Evolutionary conservation across 805 yeast species (phyloP).

Genomic region (Myxozyma melibiosi): DNA sequence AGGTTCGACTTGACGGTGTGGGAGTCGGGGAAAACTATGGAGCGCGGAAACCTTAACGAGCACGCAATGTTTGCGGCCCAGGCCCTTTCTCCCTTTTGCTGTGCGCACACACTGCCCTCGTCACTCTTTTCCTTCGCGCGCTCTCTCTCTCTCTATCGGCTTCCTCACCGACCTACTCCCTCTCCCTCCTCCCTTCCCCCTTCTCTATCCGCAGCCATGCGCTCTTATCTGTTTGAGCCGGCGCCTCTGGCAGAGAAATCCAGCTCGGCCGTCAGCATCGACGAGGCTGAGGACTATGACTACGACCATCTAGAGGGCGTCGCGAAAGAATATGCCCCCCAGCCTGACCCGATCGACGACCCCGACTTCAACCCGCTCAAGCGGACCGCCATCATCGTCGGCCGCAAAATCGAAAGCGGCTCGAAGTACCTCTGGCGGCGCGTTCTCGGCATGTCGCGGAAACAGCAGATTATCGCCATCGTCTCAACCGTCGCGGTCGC

Average conservation of each 20-base stretch:
- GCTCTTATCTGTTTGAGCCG: slow-evolving; percentile 31
- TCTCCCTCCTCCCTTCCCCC: neutral
- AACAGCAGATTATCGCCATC: slow-evolving; percentile 20
- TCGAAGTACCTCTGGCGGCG: slow-evolving; percentile 9
- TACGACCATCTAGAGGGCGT: slow-evolving; percentile 31
- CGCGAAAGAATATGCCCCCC: slow-evolving; percentile 30
- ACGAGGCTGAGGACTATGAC: slow-evolving; percentile 32
- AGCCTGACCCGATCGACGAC: slow-evolving; percentile 13
- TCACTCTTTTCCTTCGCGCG: neutral
- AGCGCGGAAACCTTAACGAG: neutral
- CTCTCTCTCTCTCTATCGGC: neutral
- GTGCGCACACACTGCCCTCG: neutral
- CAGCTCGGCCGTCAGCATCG: slow-evolving; percentile 21
- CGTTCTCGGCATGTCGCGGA: slow-evolving; percentile 22
- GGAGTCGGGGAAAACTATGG: neutral
- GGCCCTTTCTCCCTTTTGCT: neutral
- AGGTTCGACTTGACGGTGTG: neutral
- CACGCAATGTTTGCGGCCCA: neutral
- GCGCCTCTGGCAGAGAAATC: slow-evolving; percentile 22
- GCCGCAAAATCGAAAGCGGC: neutral
- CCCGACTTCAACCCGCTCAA: slow-evolving; percentile 11
- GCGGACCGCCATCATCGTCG: neutral
- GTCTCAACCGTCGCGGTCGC: slow-evolving; percentile 19
- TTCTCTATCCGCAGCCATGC: slow-evolving; percentile 7
- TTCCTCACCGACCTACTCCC: neutral